A percentile compares a stretch with the other conserved stretches of the same genome.
Evolutionary conservation across 75 land plant species (phyloP).

Genomic region (Picea sitchensis): DNA sequence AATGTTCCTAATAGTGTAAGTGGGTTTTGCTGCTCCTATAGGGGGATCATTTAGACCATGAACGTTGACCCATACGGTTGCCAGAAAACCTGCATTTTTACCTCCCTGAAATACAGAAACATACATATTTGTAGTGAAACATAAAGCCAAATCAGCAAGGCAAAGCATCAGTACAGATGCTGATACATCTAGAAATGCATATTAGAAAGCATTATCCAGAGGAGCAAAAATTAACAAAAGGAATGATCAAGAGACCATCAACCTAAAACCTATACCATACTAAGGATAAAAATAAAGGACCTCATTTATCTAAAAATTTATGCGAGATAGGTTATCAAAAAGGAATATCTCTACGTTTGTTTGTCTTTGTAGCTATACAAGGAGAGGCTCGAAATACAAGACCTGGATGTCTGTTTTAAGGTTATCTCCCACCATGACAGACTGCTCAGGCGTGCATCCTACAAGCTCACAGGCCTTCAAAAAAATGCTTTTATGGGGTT

Average conservation of each 20-base stretch:
- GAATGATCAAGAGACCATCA: not conserved
- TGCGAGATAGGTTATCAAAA: not conserved
- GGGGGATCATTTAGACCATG: conserved; percentile 20
- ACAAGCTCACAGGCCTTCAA: conserved; percentile 39
- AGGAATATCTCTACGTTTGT: not conserved
- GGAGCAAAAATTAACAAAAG: not conserved
- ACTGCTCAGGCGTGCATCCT: conserved; percentile 29
- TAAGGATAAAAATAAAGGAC: not conserved
- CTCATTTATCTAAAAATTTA: not conserved
- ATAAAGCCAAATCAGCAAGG: not conserved
- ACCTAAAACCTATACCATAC: not conserved
- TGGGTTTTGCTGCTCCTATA: conserved; percentile 11
- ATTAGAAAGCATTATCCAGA: not conserved
- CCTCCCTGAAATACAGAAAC: conserved; percentile 21
- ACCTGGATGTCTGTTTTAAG: conserved; percentile 38
- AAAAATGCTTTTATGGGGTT: conserved; percentile 46
- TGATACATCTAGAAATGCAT: not conserved
- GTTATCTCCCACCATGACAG: conserved; percentile 49
- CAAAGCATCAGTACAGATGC: not conserved
- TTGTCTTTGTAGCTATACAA: not conserved
- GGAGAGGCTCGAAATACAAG: not conserved
- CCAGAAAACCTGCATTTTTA: conserved; percentile 31
- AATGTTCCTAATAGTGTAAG: conserved; percentile 18
- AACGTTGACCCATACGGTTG: conserved; percentile 36
- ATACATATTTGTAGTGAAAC: not conserved